Base-by-base conservation (phyloP, 495 filamentous ascomycete species). In the Neurospora pannonica region DNA sequence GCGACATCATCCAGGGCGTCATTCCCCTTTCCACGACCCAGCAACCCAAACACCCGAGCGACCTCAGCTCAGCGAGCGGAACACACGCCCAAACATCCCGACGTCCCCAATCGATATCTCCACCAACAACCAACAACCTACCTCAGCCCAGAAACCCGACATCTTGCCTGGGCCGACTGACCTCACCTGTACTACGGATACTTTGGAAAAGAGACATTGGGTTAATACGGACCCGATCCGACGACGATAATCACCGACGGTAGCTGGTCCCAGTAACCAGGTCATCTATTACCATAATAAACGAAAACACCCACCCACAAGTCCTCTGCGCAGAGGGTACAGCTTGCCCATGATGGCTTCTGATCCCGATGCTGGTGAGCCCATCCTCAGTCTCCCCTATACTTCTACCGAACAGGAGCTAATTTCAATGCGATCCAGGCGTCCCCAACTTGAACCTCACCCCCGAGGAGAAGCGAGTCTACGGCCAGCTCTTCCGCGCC, bases 391-490 rank as follows among this genome's bases (percentile, higher is more conserved):
- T 38, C 9, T 37, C 34, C 72, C 37, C 8, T 21, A 4, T 38
- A n/a, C 7, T 46, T 9, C 8, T 46, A 21, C 4, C 21, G 21
- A 37, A 8, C 5, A 19, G 15, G 31, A 46, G 67, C 28, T 38
- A 28, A 46, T 62, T 46, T 19, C 48, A 24, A 74, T 5, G 70
- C 60, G 67, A 54, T 4, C 38, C 31, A 91, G 88, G 83, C 76
- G 85, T 85, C 72, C 89, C 92, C 73, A 92, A 91, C 81, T 89
- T 98, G 75, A 94, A 97, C 84, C 90, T 99, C 75, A 94, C 92
- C 21, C 85, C 91, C 13, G 94, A 98, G 75, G 96, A 99, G 86
- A 97, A 97, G 85, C 92, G 94, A 78, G 90, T 92, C 43, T 99
- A 96, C 82, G 93, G 91, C 46, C 93, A 95, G 83, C 89, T 98